phyloP scores from a whole-genome alignment of 768 basidiomycete species.

The Dentipellis sp. region DNA sequence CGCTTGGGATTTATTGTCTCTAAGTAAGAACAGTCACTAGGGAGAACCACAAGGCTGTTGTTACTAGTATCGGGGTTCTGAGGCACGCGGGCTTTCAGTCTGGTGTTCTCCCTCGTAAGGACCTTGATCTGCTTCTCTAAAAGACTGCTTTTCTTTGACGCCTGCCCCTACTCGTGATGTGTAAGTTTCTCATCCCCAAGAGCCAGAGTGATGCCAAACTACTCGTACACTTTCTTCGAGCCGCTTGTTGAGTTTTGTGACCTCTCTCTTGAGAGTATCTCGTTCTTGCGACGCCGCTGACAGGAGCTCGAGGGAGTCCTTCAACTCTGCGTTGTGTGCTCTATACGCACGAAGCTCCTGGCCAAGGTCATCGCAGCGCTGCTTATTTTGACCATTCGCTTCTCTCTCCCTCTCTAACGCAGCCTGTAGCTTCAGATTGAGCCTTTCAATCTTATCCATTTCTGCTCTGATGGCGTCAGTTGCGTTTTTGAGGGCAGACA shows the following conservation, averaged over 20 bases:
- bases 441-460: background rate
- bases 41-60: background rate
- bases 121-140: background rate
- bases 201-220: background rate
- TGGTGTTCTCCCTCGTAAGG: background rate
- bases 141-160: background rate
- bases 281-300: background rate
- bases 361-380: too few species aligned
- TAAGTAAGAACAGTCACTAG: background rate
- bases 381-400: too few species aligned
- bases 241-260: background rate
- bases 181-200: background rate
- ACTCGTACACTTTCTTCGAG: background rate
- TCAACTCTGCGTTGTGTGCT: too few species aligned
- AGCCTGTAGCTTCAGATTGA: background rate
- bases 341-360: too few species aligned
- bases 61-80: background rate
- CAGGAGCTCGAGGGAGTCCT: background rate
- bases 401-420: background rate
- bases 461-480: background rate
- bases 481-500: background rate
- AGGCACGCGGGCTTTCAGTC: background rate
- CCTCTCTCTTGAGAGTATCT: background rate
- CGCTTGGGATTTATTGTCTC: background rate
- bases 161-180: background rate